These are phyloP conservation scores for Sambucus nigra DNA, from an alignment of 129 eudicot species.

Conservation along the genomic window DNA sequence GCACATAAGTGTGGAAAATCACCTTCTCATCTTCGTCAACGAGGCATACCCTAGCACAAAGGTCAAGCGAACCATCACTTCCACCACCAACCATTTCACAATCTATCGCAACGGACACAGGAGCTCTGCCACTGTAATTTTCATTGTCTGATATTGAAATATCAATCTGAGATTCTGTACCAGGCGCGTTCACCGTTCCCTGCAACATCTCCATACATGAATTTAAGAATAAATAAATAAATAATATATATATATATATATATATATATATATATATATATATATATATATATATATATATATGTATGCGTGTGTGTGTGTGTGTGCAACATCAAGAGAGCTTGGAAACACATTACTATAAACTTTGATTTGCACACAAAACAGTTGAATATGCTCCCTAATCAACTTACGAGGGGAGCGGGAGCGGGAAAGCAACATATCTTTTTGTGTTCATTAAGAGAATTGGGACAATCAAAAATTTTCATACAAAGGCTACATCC, in stretches of 20 bases:
- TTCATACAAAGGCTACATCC: slow-evolving; percentile 53
- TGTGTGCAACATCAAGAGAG: too few relatives aligned
- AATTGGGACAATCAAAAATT: slow-evolving; percentile 27
- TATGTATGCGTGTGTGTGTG: too few relatives aligned
- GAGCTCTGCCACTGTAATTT: slow-evolving; percentile 6
- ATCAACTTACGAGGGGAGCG: slow-evolving; percentile 41
- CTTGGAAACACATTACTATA: neutral
- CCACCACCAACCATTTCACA: slow-evolving; percentile 83
- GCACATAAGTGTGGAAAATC: slow-evolving; percentile 57
- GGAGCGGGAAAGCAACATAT: slow-evolving; percentile 38
- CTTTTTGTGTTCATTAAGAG: slow-evolving; percentile 37
- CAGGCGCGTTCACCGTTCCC: slow-evolving; percentile 25
- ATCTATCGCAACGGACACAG: slow-evolving; percentile 46
- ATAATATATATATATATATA: slow-evolving; percentile 4
- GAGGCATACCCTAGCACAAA: slow-evolving; percentile 65
- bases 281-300: too few relatives aligned
- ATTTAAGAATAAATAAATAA: neutral
- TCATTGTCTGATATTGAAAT: slow-evolving; percentile 12
- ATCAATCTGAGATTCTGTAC: slow-evolving; percentile 14
- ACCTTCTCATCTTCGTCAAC: slow-evolving; percentile 50
- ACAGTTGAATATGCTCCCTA: too few relatives aligned
- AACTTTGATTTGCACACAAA: neutral
- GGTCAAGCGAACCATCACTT: slow-evolving; percentile 56
- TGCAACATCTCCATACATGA: slow-evolving; percentile 20
- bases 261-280: neutral